These are phyloP conservation scores for Pyrrhoderma lamaoense DNA, from an alignment of 1,284 basidiomycete genomes.

Conservation along the genomic window DNA sequence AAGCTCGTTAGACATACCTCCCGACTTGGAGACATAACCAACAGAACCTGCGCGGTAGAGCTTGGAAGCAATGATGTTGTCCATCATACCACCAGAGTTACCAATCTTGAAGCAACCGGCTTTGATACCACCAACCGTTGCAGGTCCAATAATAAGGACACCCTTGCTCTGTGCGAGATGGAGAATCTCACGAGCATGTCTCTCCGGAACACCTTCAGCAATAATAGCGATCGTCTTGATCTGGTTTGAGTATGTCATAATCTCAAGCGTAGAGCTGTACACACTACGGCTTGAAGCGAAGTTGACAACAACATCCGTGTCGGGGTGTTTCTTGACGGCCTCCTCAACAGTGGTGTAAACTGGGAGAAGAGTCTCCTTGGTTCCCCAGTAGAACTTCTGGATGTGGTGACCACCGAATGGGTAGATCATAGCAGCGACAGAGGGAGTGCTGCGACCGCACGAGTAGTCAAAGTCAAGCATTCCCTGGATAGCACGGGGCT, in stretches of 20 bases:
- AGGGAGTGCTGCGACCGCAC: constrained; percentile 89
- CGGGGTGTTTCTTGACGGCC: constrained; percentile 91
- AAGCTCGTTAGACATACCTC: constrained; percentile 99
- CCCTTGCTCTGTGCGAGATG: constrained; percentile 81
- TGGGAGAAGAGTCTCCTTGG: constrained; percentile 95
- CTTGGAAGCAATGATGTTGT: constrained; percentile 98
- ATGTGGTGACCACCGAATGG: constrained; percentile 99
- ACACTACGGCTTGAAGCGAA: constrained; percentile 94
- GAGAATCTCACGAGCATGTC: constrained; percentile 94
- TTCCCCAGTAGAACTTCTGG: constrained; percentile 99
- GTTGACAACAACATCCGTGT: constrained; percentile 98
- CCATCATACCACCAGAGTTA: constrained; percentile 99
- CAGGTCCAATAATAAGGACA: constrained; percentile 96
- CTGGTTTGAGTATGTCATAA: constrained; percentile 53
- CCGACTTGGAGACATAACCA: constrained; percentile 98
- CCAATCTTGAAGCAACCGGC: constrained; percentile 99
- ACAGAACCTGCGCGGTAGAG: constrained; percentile 97
- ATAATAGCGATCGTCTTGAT: constrained; percentile 90
- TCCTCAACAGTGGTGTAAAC: constrained; percentile 94
- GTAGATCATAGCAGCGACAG: constrained; percentile 99
- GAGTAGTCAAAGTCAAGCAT: constrained; percentile 99
- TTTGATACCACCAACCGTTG: constrained; percentile 99
- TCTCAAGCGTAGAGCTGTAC: constrained; percentile 91
- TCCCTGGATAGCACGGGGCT: constrained; percentile 98
- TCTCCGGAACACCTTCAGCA: constrained; percentile 97